These are phyloP conservation scores for Solanum pimpinellifolium DNA, from an alignment of 257 asterid genomes.

Conservation along the genomic window DNA sequence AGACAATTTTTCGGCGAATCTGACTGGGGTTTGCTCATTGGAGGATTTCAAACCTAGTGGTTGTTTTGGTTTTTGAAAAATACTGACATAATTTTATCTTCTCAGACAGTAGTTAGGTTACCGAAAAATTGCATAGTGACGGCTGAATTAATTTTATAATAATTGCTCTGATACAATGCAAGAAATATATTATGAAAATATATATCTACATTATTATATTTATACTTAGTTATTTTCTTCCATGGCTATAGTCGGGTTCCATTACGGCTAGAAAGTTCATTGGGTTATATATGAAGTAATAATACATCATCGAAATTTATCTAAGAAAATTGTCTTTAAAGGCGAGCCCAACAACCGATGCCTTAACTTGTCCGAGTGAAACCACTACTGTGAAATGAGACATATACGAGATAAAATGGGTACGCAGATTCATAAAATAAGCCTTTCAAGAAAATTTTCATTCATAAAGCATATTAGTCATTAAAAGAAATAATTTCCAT, in stretches of 20 bases:
- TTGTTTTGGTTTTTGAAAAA: no score
- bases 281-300: background rate
- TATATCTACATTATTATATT: no score
- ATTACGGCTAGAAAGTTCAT: background rate
- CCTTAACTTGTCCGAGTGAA: background rate
- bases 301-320: background rate
- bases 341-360: background rate
- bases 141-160: no score
- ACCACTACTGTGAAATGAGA: background rate
- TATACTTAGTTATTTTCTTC: background rate
- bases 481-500: background rate
- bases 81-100: no score
- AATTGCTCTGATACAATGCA: no score
- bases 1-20: no score
- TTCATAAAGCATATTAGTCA: background rate
- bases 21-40: no score
- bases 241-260: background rate
- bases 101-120: no score
- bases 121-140: no score
- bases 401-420: background rate
- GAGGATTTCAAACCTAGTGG: no score
- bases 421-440: background rate
- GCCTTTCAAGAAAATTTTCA: background rate
- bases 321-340: no score
- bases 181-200: no score